Base-by-base conservation (phyloP, 2,329 filamentous ascomycete genomes). In the Scopulariopsis brevicaulis region DNA sequence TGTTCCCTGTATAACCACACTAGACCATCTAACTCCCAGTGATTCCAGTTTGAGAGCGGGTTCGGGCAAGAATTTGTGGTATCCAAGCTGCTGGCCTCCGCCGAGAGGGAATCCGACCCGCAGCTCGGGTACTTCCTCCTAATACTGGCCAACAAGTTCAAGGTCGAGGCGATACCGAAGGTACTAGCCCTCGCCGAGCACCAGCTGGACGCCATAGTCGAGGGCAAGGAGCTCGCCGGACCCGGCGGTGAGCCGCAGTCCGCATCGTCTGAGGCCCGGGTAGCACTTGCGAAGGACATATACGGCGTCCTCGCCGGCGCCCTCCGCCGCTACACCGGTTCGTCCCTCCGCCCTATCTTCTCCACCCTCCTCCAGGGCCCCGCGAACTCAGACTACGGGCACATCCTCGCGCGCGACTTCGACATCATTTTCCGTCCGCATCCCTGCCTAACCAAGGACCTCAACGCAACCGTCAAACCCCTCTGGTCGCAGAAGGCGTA, bases 401-500 rank as follows among this genome's bases (percentile, higher is more conserved):
- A 73, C 55, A 65, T 67, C 8, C 69, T 80, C 53, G 74, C 73
- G 1, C 70, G 71, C 4, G 69, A 71, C 0, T 64, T 79, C 18
- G 73, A 77, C 28, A 68, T 71, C 55, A 65, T 79, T 10, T 71
- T 77, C 50, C 69, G 70, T 3, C 68, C 71, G 4, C 73, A 74
- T 56, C 64, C 65, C 1, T 66, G 69, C 34, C 67, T 79, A 1
- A 67, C 65, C 18, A 67, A 73, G 53, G 71, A 74, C 4, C 71
- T 70, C 61, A 76, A 74, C 58, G 75, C 74, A 4, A 61, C 73
- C 2, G 66, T 76, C 35, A 76, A 74, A 61, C 73, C 73, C 3
- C 68, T 80, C 1, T 77, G 74, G 72, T 67, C 71, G 59, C 79
- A 81, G 59, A 78, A 77, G 66, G 67, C 75, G 2, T 81, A 80